These are phyloP conservation scores for Fusarium graminum DNA, from an alignment of 2,329 filamentous ascomycete species.

Conservation along the genomic window DNA sequence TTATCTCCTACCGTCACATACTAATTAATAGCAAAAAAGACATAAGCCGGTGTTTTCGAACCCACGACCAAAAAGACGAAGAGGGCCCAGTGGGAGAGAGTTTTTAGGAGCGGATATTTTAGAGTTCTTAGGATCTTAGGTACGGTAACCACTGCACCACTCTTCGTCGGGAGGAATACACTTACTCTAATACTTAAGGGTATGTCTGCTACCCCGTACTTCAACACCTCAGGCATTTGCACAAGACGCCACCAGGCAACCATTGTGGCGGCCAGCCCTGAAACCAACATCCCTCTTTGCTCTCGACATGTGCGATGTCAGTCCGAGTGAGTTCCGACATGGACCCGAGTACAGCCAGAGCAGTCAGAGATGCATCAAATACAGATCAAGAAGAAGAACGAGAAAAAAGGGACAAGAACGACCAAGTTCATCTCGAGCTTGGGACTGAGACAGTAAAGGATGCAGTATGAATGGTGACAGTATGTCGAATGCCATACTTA, in stretches of 20 bases:
- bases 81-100: slow-evolving; percentile 15
- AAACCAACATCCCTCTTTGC: no score
- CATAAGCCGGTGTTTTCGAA: background rate
- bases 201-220: background rate
- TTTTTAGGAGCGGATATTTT: slow-evolving; percentile 20
- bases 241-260: background rate
- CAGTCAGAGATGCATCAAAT: background rate
- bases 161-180: background rate
- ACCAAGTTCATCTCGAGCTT: background rate
- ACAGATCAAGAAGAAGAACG: fast-evolving
- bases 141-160: slow-evolving; percentile 18
- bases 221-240: background rate
- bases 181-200: background rate
- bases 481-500: no score
- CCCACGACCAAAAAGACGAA: background rate
- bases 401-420: background rate
- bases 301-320: background rate
- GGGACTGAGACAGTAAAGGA: background rate
- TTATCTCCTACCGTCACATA: no score
- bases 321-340: background rate
- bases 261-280: no score
- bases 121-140: slow-evolving; percentile 12
- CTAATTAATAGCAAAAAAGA: background rate
- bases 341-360: background rate
- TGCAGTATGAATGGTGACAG: no score